Evolutionary conservation across 805 yeast species (phyloP).

Genomic region (Candida adriatica): DNA sequence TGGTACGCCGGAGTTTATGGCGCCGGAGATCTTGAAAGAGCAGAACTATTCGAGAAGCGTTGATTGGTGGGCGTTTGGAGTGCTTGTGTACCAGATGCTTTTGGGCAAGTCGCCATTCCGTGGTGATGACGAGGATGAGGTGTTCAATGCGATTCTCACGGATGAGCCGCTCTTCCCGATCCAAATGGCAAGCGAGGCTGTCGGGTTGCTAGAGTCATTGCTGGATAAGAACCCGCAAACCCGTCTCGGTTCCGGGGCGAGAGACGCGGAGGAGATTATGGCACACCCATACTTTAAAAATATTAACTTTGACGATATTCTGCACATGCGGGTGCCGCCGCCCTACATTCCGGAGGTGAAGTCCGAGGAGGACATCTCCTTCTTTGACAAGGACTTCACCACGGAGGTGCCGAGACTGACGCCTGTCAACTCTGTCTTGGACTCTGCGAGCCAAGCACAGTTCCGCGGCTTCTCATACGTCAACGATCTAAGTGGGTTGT

Average conservation of each 20-base stretch:
- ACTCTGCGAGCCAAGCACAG: constrained; percentile 88
- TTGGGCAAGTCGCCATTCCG: constrained; percentile 95
- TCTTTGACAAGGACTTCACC: constrained; percentile 93
- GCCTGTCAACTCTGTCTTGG: constrained; percentile 83
- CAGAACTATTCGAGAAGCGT: constrained; percentile 91
- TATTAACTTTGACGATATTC: constrained; percentile 83
- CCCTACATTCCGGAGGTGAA: constrained; percentile 87
- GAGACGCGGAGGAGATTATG: constrained; percentile 92
- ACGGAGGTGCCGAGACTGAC: constrained; percentile 91
- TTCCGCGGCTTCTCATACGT: constrained; percentile 95
- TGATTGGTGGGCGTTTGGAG: constrained; percentile 99
- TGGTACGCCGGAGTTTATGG: constrained; percentile 99
- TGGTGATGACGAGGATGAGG: constrained; percentile 96
- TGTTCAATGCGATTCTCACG: constrained; percentile 90
- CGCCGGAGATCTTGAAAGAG: constrained; percentile 93
- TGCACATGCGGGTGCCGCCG: constrained; percentile 65
- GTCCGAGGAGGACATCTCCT: constrained; percentile 84
- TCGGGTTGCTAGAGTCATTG: constrained; percentile 84
- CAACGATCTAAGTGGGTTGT: constrained; percentile 45
- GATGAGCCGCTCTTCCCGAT: constrained; percentile 97
- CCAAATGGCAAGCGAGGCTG: constrained; percentile 96
- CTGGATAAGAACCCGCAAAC: constrained; percentile 80
- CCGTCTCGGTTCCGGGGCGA: constrained; percentile 81
- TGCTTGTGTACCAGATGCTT: constrained; percentile 90
- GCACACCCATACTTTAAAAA: constrained; percentile 90